These are phyloP conservation scores for Verbascum thapsus DNA, from an alignment of 257 asterid genomes.

Conservation along the genomic window DNA sequence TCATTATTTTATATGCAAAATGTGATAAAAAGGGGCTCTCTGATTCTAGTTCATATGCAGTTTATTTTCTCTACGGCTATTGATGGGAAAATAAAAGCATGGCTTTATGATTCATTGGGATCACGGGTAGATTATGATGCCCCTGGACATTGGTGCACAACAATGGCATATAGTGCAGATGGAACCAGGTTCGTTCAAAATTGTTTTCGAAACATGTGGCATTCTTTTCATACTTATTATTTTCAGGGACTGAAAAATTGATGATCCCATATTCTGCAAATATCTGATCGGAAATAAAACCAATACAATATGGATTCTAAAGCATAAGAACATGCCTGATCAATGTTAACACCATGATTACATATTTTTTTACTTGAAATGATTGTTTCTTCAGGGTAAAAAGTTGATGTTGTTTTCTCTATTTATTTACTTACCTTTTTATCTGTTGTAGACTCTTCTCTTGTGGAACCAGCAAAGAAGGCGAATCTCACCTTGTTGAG, in stretches of 20 bases:
- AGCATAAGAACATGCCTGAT: too few relatives aligned
- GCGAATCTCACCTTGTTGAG: slow-evolving; percentile 92
- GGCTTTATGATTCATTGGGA: slow-evolving; percentile 97
- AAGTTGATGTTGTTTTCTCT: not conserved
- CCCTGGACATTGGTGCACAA: slow-evolving; percentile 98
- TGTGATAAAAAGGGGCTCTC: slow-evolving; percentile 31
- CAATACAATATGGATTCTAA: too few relatives aligned
- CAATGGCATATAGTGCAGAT: slow-evolving; percentile 98
- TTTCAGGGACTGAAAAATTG: too few relatives aligned
- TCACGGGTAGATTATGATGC: slow-evolving; percentile 99
- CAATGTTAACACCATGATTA: too few relatives aligned
- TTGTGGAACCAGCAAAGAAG: slow-evolving; percentile 94
- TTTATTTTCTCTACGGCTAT: slow-evolving; percentile 96
- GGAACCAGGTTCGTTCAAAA: slow-evolving; percentile 73
- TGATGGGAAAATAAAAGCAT: slow-evolving; percentile 97
- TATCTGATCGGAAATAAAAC: too few relatives aligned
- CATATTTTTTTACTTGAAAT: too few relatives aligned
- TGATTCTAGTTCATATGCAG: slow-evolving; percentile 55
- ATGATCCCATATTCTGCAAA: too few relatives aligned
- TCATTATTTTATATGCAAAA: slow-evolving; percentile 16
- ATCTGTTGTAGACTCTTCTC: slow-evolving; percentile 76
- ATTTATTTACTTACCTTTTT: slow-evolving; percentile 20
- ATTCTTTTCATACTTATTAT: too few relatives aligned
- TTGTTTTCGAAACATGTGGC: not conserved
- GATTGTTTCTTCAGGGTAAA: not conserved